phyloP scores from a whole-genome alignment of 2,329 filamentous ascomycete species.

The Hirsutella minnesotensis region DNA sequence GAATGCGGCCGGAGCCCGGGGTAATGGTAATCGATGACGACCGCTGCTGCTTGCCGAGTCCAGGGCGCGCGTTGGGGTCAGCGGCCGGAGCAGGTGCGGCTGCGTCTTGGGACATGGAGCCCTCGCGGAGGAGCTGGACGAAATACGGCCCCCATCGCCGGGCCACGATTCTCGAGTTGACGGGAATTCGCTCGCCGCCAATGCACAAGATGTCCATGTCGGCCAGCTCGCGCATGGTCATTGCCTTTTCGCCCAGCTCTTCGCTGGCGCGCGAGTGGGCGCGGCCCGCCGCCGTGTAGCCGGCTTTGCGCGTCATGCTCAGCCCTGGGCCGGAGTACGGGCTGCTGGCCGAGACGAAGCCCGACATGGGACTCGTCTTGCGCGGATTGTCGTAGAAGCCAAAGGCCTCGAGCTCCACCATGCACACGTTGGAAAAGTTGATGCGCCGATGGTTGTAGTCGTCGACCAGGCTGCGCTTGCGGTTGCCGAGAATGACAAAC shows the following conservation, averaged over 20 bases:
- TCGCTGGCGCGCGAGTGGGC: constrained; percentile 67
- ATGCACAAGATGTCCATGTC: constrained; percentile 97
- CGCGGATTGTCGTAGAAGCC: constrained; percentile 94
- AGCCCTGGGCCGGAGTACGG: constrained; percentile 47
- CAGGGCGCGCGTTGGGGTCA: constrained; percentile 55
- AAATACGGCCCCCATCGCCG: constrained; percentile 94
- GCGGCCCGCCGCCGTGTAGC: constrained; percentile 62
- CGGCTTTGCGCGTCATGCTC: constrained; percentile 46
- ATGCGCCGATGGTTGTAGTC: constrained; percentile 97
- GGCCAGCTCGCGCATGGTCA: constrained; percentile 70
- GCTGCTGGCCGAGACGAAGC: constrained; percentile 73
- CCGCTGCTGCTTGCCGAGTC: constrained; percentile 44
- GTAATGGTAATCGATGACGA: constrained; percentile 84
- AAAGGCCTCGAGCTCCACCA: constrained; percentile 95
- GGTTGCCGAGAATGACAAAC: constrained; percentile 89
- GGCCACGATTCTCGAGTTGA: constrained; percentile 82
- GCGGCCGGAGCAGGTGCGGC: constrained; percentile 43
- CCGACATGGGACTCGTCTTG: constrained; percentile 63
- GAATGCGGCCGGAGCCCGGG: constrained; percentile 40
- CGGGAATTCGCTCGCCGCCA: constrained; percentile 79
- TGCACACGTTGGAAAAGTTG: constrained; percentile 93
- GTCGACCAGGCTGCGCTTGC: constrained; percentile 86
- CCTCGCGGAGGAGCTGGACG: constrained; percentile 79
- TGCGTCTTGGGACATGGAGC: constrained; percentile 58
- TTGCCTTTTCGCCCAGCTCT: constrained; percentile 70